Base-by-base conservation (phyloP, 306 rosid species). In the Astragalus membranaceus region DNA sequence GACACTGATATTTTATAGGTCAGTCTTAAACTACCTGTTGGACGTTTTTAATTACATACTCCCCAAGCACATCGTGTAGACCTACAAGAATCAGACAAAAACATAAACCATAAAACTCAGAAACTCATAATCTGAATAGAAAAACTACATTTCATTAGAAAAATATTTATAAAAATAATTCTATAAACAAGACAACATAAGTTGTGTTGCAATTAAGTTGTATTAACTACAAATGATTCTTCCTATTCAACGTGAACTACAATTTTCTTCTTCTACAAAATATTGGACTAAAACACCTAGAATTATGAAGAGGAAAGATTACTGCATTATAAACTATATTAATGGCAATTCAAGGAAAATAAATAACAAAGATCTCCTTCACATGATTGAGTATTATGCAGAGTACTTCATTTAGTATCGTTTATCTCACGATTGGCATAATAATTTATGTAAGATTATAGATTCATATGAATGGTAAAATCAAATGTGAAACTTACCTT, bases 11-110 rank as follows among this genome's bases (percentile, higher is more conserved):
- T 20, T 63, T 2, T 10, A 23, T 35, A 10, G 13, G 42, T 57
- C 57, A 65, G 36, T 49, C 2, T 49, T 50, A 73, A 67, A 72
- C 74, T 62, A 93, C 98, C 91, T 88, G 94, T 7, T 85, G 87
- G 26, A 84, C 79, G 67, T 41, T 85, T 80, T 90, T 90, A 10
- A 90, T 49, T 42, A 78, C 36, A 44, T 0, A 12, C 0, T 55
- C 42, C 13, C 92, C 96, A 0, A 92, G 55, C 29, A 12, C 20
- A n/a, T 64, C 46, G 8, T 72, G 63, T 13, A 83, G 2, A 54
- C 74, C 96, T 92, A 85, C 80, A 84, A 53, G 7, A 68, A 53
- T 51, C 55, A 51, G 10, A 70, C 3, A 70, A 12, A 64, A 49
- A 58, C 37, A 62, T 29, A 36, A 20, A 37, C 12, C 36, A 63